Percentiles rank a stretch among this genome's conserved stretches.
Evolutionary conservation across 495 filamentous ascomycete genomes (phyloP).

Genomic region (Penicillium canariense): DNA sequence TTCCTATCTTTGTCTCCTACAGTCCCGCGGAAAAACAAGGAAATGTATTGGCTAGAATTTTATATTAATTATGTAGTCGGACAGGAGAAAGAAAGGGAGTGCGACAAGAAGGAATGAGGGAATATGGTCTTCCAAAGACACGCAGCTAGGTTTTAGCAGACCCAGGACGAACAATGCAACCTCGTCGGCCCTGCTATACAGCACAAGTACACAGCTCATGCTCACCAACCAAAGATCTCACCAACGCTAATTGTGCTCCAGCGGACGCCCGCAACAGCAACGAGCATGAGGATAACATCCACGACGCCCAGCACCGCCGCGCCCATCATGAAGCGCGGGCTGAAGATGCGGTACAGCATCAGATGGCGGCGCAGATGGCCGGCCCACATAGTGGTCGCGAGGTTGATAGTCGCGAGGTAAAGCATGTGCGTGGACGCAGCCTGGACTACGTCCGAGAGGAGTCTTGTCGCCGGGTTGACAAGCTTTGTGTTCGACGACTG

Average conservation of each 20-base stretch:
- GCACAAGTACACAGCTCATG: not conserved
- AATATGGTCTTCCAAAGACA: too few species aligned
- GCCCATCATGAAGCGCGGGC: constrained; percentile 83
- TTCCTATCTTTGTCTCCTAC: not conserved
- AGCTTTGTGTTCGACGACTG: constrained; percentile 25
- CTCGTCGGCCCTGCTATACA: not conserved
- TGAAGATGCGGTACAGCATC: constrained; percentile 97
- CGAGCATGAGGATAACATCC: constrained; percentile 67
- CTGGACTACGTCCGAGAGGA: constrained; percentile 67
- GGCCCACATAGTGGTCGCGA: constrained; percentile 85
- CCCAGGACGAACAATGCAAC: not conserved
- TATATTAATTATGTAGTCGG: not conserved
- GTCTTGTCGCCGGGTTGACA: constrained; percentile 44
- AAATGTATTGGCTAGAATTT: not conserved
- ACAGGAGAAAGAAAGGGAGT: not conserved
- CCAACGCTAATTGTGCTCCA: constrained; percentile 72
- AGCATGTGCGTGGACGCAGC: constrained; percentile 70
- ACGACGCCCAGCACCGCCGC: constrained; percentile 69
- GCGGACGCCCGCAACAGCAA: constrained; percentile 68
- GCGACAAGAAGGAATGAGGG: not conserved
- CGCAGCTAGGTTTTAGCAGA: not conserved
- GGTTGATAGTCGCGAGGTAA: constrained; percentile 75
- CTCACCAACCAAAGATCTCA: constrained; percentile 82
- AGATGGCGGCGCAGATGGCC: constrained; percentile 83
- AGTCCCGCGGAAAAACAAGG: not conserved